Conservation (phyloP, 2,329 filamentous ascomycete species). For the Talaromyces marneffei region DNA sequence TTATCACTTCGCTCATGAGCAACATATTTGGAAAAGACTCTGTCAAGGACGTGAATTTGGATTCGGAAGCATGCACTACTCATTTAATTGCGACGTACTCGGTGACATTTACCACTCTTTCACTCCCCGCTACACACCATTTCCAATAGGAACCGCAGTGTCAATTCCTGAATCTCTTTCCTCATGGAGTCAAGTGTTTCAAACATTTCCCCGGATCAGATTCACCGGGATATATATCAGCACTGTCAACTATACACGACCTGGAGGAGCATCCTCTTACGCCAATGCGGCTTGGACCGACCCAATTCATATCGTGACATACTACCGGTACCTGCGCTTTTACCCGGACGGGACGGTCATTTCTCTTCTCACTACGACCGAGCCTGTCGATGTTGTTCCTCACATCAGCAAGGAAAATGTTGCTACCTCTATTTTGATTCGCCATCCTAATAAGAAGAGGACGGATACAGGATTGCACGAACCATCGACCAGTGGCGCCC, state of each 20-base stretch:
- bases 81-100: slow-evolving; percentile 59
- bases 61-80: slow-evolving; percentile 76
- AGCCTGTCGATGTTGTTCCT: slow-evolving; percentile 83
- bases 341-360: slow-evolving; percentile 83
- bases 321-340: slow-evolving; percentile 94
- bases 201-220: slow-evolving; percentile 73
- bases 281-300: slow-evolving; percentile 69
- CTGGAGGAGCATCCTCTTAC: slow-evolving; percentile 63
- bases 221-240: slow-evolving; percentile 96
- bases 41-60: slow-evolving; percentile 67
- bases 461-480: slow-evolving; percentile 34
- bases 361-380: slow-evolving; percentile 70
- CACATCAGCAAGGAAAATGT: slow-evolving; percentile 69
- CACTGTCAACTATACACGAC: slow-evolving; percentile 88
- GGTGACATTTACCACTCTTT: slow-evolving; percentile 39
- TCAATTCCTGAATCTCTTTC: slow-evolving; percentile 38
- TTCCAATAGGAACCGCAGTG: slow-evolving; percentile 24
- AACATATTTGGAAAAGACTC: slow-evolving; percentile 77
- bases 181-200: slow-evolving; percentile 66
- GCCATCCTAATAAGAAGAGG: slow-evolving; percentile 36
- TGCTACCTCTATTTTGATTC: slow-evolving; percentile 29
- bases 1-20: slow-evolving; percentile 76
- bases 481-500: slow-evolving; percentile 20
- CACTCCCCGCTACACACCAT: slow-evolving; percentile 30
- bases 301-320: slow-evolving; percentile 92